phyloP scores from a whole-genome alignment of 352 stramenopile species.

The Thraustotheca clavata region DNA sequence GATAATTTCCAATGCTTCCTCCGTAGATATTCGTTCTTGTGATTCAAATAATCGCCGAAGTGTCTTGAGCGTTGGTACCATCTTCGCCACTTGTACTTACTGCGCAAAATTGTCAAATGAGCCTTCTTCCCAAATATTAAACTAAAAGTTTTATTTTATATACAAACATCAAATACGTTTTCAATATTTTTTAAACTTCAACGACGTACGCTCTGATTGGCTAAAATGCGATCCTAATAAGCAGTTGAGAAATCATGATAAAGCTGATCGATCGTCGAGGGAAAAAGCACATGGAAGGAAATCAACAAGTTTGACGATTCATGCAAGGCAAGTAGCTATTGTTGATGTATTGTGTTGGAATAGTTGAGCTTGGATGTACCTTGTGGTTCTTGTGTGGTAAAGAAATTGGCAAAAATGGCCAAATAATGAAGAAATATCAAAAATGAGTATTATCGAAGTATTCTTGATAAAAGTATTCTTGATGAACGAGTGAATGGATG shows the following conservation, averaged over 20 bases:
- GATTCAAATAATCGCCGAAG: slow-evolving; percentile 49
- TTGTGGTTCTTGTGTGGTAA: no score
- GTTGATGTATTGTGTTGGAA: no score
- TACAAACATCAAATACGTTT: neutral
- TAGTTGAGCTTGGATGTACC: no score
- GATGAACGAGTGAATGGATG: no score
- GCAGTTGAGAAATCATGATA: neutral
- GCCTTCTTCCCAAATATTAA: slow-evolving; percentile 18
- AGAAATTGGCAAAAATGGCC: no score
- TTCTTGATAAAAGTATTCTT: no score
- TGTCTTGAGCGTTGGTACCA: slow-evolving; percentile 32
- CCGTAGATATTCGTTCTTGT: slow-evolving; percentile 43
- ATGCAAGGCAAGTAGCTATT: no score
- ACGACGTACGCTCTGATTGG: neutral
- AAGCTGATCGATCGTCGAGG: no score
- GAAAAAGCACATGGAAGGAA: no score
- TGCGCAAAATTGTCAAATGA: slow-evolving; percentile 32
- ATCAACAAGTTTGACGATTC: no score
- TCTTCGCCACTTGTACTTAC: slow-evolving; percentile 29
- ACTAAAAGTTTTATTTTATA: neutral
- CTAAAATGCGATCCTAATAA: slow-evolving; percentile 1
- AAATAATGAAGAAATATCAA: no score
- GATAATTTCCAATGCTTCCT: slow-evolving; percentile 51
- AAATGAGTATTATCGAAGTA: no score
- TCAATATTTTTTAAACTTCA: neutral